phyloP scores from a whole-genome alignment of 805 yeast species.

The Metschnikowia lochheadii region DNA sequence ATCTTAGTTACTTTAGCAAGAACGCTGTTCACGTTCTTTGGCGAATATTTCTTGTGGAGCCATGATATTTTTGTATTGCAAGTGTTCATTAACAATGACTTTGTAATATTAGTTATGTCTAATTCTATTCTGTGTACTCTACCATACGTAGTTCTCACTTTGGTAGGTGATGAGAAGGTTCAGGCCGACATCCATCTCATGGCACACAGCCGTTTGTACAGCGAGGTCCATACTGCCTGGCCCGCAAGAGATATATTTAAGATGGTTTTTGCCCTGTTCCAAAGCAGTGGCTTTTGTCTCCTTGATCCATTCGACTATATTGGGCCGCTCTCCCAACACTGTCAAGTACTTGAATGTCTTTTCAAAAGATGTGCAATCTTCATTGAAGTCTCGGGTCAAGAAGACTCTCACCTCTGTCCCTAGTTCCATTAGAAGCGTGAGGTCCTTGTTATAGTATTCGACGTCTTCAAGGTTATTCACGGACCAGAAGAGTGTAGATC shows the following conservation, averaged over 20 bases:
- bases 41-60: too few species aligned
- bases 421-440: conserved; percentile 8
- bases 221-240: conserved; percentile 14
- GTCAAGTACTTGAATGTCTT: conserved; percentile 10
- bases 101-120: background rate
- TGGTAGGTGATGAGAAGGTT: conserved; percentile 9
- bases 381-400: conserved; percentile 7
- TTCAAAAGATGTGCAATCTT: conserved; percentile 9
- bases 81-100: too few species aligned
- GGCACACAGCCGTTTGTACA: conserved; percentile 9
- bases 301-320: conserved; percentile 11
- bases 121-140: background rate
- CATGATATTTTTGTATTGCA: too few species aligned
- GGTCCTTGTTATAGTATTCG: conserved; percentile 8
- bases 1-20: too few species aligned
- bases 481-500: conserved; percentile 14
- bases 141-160: conserved; percentile 15
- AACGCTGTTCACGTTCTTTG: too few species aligned
- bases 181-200: conserved; percentile 10
- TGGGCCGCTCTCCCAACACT: conserved; percentile 11
- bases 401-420: conserved; percentile 15
- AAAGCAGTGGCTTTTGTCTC: conserved; percentile 6
- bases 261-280: conserved; percentile 1
- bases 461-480: conserved; percentile 14
- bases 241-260: conserved; percentile 14